Evolutionary conservation across 805 yeast species (phyloP).

Genomic region (Groenewaldozyma salmanticensis): DNA sequence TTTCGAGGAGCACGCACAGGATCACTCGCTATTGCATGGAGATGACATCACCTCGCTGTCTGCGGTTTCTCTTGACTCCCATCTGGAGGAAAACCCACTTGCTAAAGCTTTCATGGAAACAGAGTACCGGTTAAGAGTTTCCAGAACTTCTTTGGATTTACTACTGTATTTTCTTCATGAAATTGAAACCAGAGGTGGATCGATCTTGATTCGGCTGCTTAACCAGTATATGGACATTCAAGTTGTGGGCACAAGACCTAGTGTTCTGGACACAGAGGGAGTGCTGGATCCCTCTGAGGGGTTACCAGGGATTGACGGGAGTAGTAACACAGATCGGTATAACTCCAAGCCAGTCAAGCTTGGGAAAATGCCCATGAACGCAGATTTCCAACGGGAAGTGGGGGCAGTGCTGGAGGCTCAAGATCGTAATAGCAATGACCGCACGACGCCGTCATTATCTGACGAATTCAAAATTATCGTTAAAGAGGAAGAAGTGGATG

Average conservation of each 20-base stretch:
- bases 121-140: slow-evolving; percentile 65
- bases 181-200: slow-evolving; percentile 87
- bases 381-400: slow-evolving; percentile 74
- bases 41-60: slow-evolving; percentile 63
- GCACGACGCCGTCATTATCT: slow-evolving; percentile 36
- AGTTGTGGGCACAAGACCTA: slow-evolving; percentile 27
- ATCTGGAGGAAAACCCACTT: slow-evolving; percentile 69
- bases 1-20: slow-evolving; percentile 62
- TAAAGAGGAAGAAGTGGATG: slow-evolving; percentile 31
- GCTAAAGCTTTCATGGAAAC: slow-evolving; percentile 66
- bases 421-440: slow-evolving; percentile 38
- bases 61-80: slow-evolving; percentile 70
- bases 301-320: slow-evolving; percentile 25
- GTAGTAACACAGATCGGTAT: slow-evolving; percentile 42
- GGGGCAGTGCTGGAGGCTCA: slow-evolving; percentile 72
- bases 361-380: slow-evolving; percentile 79
- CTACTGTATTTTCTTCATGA: slow-evolving; percentile 82
- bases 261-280: slow-evolving; percentile 20
- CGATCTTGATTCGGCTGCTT: slow-evolving; percentile 71
- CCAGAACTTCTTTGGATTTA: slow-evolving; percentile 77
- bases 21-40: slow-evolving; percentile 68
- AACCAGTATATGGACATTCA: slow-evolving; percentile 62
- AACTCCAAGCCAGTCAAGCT: slow-evolving; percentile 67
- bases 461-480: slow-evolving; percentile 56
- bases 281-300: slow-evolving; percentile 39